Conservation (phyloP, 768 basidiomycete species). For the Mycena floridula region DNA sequence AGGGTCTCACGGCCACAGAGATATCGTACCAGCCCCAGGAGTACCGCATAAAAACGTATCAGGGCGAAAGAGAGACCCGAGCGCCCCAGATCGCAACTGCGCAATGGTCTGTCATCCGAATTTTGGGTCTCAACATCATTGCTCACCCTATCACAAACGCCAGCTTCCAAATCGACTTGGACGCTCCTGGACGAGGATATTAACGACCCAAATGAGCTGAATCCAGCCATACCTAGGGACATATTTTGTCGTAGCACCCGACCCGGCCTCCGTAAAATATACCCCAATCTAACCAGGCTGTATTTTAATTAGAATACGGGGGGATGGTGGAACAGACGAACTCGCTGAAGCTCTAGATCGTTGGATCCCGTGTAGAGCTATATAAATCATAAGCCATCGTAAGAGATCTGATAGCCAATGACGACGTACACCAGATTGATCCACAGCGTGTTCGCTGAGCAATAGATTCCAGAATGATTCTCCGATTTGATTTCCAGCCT, state of each 20-base stretch:
- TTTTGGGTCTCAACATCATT: too few species aligned
- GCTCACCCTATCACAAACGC: slow-evolving; percentile 74
- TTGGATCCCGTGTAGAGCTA: slow-evolving; percentile 52
- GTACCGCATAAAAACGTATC: too few species aligned
- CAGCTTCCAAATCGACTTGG: slow-evolving; percentile 85
- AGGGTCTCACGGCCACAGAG: too few species aligned
- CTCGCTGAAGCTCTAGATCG: slow-evolving; percentile 67
- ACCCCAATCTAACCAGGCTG: slow-evolving; percentile 55
- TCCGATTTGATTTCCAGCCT: slow-evolving; percentile 77
- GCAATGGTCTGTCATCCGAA: too few species aligned
- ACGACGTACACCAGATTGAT: slow-evolving; percentile 55
- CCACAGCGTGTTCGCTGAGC: slow-evolving; percentile 80
- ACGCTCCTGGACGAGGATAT: slow-evolving; percentile 84
- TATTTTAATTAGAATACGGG: slow-evolving; percentile 2
- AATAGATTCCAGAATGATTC: slow-evolving; percentile 89
- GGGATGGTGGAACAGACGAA: slow-evolving; percentile 24
- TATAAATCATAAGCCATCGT: not conserved
- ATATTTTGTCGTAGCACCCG: slow-evolving; percentile 53
- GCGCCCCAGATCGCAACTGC: too few species aligned
- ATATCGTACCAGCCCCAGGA: too few species aligned
- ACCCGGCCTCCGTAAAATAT: slow-evolving; percentile 72
- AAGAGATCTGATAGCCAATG: slow-evolving; percentile 9
- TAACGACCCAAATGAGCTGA: too few species aligned
- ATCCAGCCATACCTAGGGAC: too few species aligned
- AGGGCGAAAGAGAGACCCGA: too few species aligned